A percentile compares a stretch with the other conserved stretches of the same genome.
Evolutionary conservation across 805 yeast genomes (phyloP).

Genomic region (Lipomyces yamanashiensis): DNA sequence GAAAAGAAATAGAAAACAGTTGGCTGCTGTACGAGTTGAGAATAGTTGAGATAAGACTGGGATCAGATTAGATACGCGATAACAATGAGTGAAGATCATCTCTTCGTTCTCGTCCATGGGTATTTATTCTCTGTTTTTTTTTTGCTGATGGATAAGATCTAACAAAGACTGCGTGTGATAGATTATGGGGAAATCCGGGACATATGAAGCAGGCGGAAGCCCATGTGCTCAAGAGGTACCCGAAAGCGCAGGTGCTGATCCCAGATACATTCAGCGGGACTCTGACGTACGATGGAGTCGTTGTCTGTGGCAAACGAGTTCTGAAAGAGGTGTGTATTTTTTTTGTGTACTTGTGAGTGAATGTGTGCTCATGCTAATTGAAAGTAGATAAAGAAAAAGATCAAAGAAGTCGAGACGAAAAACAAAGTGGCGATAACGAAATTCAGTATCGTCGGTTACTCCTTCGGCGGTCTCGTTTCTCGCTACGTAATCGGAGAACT

Average conservation of each 20-base stretch:
- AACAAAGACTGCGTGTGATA: conserved; percentile 11
- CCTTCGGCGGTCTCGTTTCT: conserved; percentile 85
- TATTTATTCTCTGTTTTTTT: conserved; percentile 44
- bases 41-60: too few relatives aligned
- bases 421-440: conserved; percentile 53
- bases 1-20: too few relatives aligned
- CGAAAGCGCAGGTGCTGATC: conserved; percentile 45
- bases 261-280: conserved; percentile 36
- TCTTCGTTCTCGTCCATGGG: conserved; percentile 79
- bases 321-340: conserved; percentile 59
- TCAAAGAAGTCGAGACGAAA: conserved; percentile 55
- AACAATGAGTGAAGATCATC: conserved; percentile 49
- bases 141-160: not conserved
- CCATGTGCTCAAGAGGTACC: conserved; percentile 48
- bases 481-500: conserved; percentile 77
- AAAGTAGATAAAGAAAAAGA: conserved; percentile 45
- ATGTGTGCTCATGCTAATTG: not conserved
- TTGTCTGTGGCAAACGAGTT: conserved; percentile 70
- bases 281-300: conserved; percentile 77
- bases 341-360: too few relatives aligned
- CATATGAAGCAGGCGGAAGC: conserved; percentile 59
- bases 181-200: conserved; percentile 67
- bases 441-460: conserved; percentile 81
- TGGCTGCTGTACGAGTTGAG: too few relatives aligned
- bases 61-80: not conserved